Conservation (phyloP, 1,139 yeast genomes). For the Kodamaea suecica region DNA sequence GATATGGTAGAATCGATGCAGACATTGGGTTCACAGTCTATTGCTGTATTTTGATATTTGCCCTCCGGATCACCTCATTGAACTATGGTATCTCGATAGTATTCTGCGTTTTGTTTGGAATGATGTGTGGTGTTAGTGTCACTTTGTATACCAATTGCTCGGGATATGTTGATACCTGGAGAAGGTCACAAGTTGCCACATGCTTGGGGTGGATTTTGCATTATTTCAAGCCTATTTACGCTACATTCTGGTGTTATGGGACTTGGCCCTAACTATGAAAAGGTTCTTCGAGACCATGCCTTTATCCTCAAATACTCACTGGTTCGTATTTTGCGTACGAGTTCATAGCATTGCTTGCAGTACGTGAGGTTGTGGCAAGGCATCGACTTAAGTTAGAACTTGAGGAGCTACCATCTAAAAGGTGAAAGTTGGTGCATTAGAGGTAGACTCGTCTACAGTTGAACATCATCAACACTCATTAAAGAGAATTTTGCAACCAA, state of each 20-base stretch:
- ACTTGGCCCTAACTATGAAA: background rate
- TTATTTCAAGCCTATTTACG: conserved; percentile 17
- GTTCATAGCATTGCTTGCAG: too few species aligned
- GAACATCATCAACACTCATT: too few species aligned
- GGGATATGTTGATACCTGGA: conserved; percentile 41
- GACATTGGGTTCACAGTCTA: background rate
- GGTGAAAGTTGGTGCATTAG: too few species aligned
- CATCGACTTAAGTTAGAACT: too few species aligned
- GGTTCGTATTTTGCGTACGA: conserved; percentile 3
- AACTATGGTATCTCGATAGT: conserved; percentile 49
- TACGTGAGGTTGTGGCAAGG: too few species aligned
- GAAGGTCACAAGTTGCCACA: conserved; percentile 48
- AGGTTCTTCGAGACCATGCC: conserved; percentile 2
- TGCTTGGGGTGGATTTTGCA: conserved; percentile 58
- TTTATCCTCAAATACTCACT: conserved; percentile 5
- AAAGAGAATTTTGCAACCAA: too few species aligned
- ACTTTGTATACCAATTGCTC: conserved; percentile 57
- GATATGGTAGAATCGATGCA: conserved; percentile 55
- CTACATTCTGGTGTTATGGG: conserved; percentile 5
- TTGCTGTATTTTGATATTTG: conserved; percentile 22
- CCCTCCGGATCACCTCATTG: conserved; percentile 55
- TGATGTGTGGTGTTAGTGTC: conserved; percentile 58
- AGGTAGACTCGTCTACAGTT: too few species aligned
- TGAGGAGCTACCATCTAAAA: too few species aligned
- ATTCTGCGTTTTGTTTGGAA: conserved; percentile 51